Conservation (phyloP, 306 rosid species). For the Aeschynomene evenia region DNA sequence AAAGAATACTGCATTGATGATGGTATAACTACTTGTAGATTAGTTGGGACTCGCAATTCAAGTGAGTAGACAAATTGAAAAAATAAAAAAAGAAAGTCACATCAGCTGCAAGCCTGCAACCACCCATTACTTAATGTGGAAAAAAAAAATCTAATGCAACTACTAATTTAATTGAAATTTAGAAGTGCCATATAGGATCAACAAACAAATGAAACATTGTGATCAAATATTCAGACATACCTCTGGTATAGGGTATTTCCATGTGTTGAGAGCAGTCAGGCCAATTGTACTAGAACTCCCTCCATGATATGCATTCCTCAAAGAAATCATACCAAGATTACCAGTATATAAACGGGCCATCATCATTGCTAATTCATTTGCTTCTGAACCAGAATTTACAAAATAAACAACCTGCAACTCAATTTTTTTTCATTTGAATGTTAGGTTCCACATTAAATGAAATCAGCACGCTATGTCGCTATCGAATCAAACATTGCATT, state of each 20-base stretch:
- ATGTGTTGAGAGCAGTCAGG: conserved; percentile 73
- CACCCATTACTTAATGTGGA: neutral
- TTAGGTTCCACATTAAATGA: conserved; percentile 9
- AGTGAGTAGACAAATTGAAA: neutral
- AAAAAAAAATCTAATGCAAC: neutral
- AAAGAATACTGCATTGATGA: neutral
- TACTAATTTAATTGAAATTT: conserved; percentile 8
- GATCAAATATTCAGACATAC: conserved; percentile 39
- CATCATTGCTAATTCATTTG: conserved; percentile 88
- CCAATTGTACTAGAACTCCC: conserved; percentile 82
- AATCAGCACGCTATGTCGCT: conserved; percentile 12
- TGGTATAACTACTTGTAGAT: neutral
- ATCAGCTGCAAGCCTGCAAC: neutral
- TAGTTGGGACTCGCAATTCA: neutral
- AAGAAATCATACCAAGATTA: conserved; percentile 77
- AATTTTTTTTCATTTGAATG: conserved; percentile 1
- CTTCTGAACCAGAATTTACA: conserved; percentile 94
- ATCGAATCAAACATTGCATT: neutral
- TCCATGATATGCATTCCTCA: conserved; percentile 94
- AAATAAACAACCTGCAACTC: conserved; percentile 80
- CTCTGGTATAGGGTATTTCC: conserved; percentile 96
- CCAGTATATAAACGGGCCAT: conserved; percentile 91
- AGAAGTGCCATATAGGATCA: neutral
- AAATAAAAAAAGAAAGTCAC: neutral
- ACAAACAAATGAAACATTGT: conserved; percentile 5